Evolutionary conservation across 495 filamentous ascomycete species (phyloP).

Genomic region (Chaetomium fimeti): DNA sequence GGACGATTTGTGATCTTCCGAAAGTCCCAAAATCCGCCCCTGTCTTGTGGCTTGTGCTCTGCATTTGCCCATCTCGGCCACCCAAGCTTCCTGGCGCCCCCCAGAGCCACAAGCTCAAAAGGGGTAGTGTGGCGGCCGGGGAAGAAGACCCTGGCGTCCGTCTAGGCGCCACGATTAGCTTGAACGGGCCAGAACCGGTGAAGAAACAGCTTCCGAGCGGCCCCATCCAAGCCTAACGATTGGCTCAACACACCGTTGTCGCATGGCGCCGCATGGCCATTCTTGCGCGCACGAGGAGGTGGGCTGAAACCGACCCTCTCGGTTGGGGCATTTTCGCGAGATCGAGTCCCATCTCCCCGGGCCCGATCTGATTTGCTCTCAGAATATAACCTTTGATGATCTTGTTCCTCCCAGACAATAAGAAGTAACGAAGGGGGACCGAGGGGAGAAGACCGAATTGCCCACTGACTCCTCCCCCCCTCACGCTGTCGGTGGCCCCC

Average conservation of each 20-base stretch:
- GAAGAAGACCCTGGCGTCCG: not conserved
- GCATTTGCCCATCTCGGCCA: not conserved
- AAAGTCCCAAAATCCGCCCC: too few relatives aligned
- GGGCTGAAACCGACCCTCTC: not conserved
- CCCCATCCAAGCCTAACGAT: not conserved
- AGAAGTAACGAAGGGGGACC: not conserved
- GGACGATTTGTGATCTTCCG: too few relatives aligned
- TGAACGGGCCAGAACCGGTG: not conserved
- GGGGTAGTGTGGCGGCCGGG: constrained; percentile 2
- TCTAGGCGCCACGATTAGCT: not conserved
- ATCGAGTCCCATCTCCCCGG: not conserved
- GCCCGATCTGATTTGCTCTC: not conserved
- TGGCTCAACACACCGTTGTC: not conserved
- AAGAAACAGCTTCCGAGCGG: not conserved
- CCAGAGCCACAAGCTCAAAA: not conserved
- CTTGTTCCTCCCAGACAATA: not conserved
- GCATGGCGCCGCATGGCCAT: not conserved
- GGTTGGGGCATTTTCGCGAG: not conserved
- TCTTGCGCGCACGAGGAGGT: not conserved
- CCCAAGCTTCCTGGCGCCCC: not conserved
- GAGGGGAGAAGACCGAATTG: not conserved
- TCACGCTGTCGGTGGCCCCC: too few relatives aligned
- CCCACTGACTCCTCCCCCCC: too few relatives aligned
- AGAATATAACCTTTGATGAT: not conserved
- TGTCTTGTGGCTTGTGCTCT: not conserved